Conservation (phyloP, 768 basidiomycete genomes). For the Lyophyllum atratum region DNA sequence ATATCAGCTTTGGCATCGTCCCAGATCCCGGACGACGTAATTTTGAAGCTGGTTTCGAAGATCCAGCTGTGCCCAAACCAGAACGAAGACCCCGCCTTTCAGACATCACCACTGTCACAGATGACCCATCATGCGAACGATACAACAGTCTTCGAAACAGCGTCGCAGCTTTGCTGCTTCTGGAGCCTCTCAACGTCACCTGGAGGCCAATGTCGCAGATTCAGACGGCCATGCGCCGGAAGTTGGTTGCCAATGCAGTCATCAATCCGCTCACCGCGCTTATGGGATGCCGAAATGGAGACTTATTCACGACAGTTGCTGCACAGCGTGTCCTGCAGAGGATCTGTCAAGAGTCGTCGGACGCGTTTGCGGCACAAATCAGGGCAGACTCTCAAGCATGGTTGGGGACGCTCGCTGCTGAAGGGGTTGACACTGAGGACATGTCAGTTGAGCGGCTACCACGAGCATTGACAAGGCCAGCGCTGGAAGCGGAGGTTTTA, state of each 20-base stretch:
- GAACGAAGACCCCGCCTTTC: slow-evolving; percentile 50
- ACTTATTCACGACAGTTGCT: slow-evolving; percentile 50
- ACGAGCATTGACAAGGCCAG: slow-evolving; percentile 39
- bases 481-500: slow-evolving; percentile 57
- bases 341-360: slow-evolving; percentile 74
- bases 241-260: slow-evolving; percentile 78
- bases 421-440: slow-evolving; percentile 26
- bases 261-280: slow-evolving; percentile 89
- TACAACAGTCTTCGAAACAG: slow-evolving; percentile 71
- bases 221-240: slow-evolving; percentile 71
- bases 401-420: slow-evolving; percentile 29
- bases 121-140: slow-evolving; percentile 38
- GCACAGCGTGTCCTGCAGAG: slow-evolving; percentile 46
- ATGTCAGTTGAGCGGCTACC: slow-evolving; percentile 44
- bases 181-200: slow-evolving; percentile 55
- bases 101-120: slow-evolving; percentile 47
- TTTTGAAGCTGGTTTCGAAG: slow-evolving; percentile 57
- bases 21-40: slow-evolving; percentile 65
- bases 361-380: slow-evolving; percentile 56
- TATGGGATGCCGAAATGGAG: slow-evolving; percentile 79
- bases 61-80: slow-evolving; percentile 29
- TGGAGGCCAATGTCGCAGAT: slow-evolving; percentile 71
- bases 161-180: slow-evolving; percentile 59
- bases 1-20: slow-evolving; percentile 77
- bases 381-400: slow-evolving; percentile 40